Evolutionary conservation across 2,329 filamentous ascomycete genomes (phyloP).

Genomic region (Venturia aucupariae): DNA sequence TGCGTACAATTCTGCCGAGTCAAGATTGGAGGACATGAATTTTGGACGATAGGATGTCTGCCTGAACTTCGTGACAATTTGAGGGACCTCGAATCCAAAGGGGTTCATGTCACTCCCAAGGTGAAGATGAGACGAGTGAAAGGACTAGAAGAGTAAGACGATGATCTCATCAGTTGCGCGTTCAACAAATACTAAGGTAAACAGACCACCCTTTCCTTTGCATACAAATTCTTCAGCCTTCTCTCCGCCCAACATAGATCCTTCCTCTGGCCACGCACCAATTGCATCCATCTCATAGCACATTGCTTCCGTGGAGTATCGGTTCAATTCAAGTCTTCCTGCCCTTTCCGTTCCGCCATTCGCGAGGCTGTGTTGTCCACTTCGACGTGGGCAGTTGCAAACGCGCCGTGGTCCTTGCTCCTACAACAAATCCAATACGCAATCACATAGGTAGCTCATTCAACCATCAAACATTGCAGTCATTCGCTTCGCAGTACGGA

Average conservation of each 20-base stretch:
- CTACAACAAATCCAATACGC: background rate
- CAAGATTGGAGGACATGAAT: no score
- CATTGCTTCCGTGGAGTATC: background rate
- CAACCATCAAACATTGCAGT: background rate
- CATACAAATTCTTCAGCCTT: background rate
- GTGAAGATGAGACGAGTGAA: background rate
- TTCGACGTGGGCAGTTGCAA: background rate
- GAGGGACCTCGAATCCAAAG: background rate
- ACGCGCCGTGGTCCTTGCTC: slow-evolving; percentile 5
- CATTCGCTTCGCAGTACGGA: slow-evolving; percentile 5
- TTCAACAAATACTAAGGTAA: background rate
- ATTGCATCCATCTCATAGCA: background rate
- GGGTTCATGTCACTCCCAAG: background rate
- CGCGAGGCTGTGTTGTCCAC: background rate
- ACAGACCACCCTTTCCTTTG: background rate
- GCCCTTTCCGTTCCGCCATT: background rate
- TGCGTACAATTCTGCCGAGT: background rate
- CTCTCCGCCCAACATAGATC: background rate
- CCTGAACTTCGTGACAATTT: no score
- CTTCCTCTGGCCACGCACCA: background rate
- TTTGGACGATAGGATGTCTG: no score
- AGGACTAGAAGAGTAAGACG: background rate
- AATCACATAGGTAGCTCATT: background rate
- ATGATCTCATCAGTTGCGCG: background rate
- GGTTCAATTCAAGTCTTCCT: background rate